These are phyloP conservation scores for Dioscorea alata DNA, from an alignment of 106 monocot species.

Conservation along the genomic window DNA sequence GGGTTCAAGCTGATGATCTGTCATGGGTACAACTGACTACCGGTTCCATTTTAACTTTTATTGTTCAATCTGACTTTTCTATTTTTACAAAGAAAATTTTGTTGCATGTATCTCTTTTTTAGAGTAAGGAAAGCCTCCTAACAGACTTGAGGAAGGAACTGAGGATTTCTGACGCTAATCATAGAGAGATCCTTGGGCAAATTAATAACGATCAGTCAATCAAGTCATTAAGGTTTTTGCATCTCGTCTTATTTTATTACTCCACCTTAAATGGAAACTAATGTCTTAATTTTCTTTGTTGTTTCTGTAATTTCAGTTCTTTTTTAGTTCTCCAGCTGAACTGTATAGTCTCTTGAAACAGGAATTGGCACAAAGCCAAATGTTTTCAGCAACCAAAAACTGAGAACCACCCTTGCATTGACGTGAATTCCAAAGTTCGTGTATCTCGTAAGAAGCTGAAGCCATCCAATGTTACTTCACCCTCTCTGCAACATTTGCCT, in stretches of 20 bases:
- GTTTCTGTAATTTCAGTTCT: too few relatives aligned
- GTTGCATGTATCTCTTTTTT: slow-evolving; percentile 1
- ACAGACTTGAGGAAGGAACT: slow-evolving; percentile 60
- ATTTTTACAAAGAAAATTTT: not conserved
- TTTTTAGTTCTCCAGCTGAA: not conserved
- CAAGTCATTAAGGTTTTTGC: slow-evolving; percentile 44
- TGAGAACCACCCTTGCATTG: slow-evolving; percentile 2
- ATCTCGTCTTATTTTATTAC: not conserved
- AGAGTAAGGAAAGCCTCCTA: slow-evolving; percentile 54
- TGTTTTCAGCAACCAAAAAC: slow-evolving; percentile 7
- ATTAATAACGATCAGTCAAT: slow-evolving; percentile 43
- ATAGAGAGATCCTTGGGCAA: slow-evolving; percentile 48
- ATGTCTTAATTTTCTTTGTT: not conserved
- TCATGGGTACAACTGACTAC: slow-evolving; percentile 43
- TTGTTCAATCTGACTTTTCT: not conserved
- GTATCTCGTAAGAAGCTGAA: slow-evolving; percentile 27
- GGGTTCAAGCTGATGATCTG: slow-evolving; percentile 54
- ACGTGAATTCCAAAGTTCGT: slow-evolving; percentile 4
- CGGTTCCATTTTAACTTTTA: not conserved
- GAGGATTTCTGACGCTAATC: slow-evolving; percentile 56
- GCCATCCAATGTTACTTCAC: not conserved
- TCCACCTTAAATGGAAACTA: not conserved
- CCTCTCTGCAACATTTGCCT: slow-evolving; percentile 18
- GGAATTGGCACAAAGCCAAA: slow-evolving; percentile 14
- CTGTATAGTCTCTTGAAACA: slow-evolving; percentile 6